A percentile compares a stretch with the other conserved stretches of the same genome.
These are phyloP conservation scores for Xylaria grammica DNA, from an alignment of 495 filamentous ascomycete species.

Conservation along the genomic window DNA sequence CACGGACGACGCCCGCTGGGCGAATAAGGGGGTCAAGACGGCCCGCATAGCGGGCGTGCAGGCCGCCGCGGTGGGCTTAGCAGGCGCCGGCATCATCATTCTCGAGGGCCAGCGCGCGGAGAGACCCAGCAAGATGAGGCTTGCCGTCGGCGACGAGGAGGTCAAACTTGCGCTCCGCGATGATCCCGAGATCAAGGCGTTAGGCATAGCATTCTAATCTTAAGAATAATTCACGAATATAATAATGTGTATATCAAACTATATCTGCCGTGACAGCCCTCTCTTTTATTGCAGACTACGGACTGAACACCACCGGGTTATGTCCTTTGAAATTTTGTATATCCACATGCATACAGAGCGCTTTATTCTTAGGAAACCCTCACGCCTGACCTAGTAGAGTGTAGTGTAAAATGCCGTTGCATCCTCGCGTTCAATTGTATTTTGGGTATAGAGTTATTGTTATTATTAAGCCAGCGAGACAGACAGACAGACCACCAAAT, in stretches of 20 bases:
- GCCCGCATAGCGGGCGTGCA: conserved; percentile 68
- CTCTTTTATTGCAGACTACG: background rate
- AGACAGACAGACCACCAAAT: background rate
- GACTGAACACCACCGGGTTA: background rate
- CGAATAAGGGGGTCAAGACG: conserved; percentile 16
- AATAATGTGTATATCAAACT: too few relatives aligned
- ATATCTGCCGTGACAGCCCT: background rate
- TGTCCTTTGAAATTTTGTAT: background rate
- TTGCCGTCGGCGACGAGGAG: conserved; percentile 89
- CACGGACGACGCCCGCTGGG: conserved; percentile 11
- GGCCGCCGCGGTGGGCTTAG: conserved; percentile 76
- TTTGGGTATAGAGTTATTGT: background rate
- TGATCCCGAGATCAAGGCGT: conserved; percentile 80
- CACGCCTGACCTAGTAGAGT: background rate
- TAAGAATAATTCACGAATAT: too few relatives aligned
- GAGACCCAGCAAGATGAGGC: conserved; percentile 80
- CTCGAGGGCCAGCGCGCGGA: conserved; percentile 80
- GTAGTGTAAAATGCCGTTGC: background rate
- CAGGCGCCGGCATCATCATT: conserved; percentile 84
- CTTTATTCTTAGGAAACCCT: background rate
- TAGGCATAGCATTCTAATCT: conserved; percentile 62
- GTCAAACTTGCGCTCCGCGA: conserved; percentile 84
- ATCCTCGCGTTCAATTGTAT: background rate
- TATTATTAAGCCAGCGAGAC: background rate
- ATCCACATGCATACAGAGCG: background rate